Percentiles rank a stretch among this genome's conserved stretches.
phyloP scores from a whole-genome alignment of 1,284 basidiomycete genomes.

The Ustilago xerochloae region DNA sequence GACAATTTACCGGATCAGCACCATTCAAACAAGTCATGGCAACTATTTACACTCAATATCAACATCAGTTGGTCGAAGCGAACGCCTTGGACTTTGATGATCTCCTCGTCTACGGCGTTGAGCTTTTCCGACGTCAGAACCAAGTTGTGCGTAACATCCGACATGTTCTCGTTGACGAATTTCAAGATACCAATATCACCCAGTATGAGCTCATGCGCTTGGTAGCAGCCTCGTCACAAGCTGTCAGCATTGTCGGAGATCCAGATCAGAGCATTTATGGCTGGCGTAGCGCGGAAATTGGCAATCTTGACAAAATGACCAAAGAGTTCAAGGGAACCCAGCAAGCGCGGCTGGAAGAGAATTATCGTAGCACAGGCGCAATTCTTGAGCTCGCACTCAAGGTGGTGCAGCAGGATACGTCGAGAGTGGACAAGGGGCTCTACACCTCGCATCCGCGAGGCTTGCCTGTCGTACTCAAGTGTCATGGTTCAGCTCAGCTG shows the following conservation, averaged over 20 bases:
- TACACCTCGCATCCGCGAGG: slow-evolving; percentile 77
- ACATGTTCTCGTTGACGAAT: slow-evolving; percentile 90
- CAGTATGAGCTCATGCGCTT: slow-evolving; percentile 86
- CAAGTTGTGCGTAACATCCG: slow-evolving; percentile 75
- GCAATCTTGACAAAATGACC: slow-evolving; percentile 61
- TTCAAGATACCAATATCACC: slow-evolving; percentile 87
- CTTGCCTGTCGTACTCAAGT: slow-evolving; percentile 71
- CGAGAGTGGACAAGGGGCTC: slow-evolving; percentile 80
- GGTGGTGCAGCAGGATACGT: slow-evolving; percentile 81
- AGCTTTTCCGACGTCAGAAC: slow-evolving; percentile 75
- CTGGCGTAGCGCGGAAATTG: slow-evolving; percentile 79
- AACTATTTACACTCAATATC: slow-evolving; percentile 78
- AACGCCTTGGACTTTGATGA: slow-evolving; percentile 92
- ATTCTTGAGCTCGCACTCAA: slow-evolving; percentile 82
- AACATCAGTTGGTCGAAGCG: slow-evolving; percentile 74
- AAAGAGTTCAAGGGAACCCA: slow-evolving; percentile 61
- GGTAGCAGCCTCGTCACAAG: slow-evolving; percentile 36
- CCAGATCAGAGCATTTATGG: slow-evolving; percentile 93
- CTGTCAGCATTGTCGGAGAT: slow-evolving; percentile 86
- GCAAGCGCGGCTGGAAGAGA: slow-evolving; percentile 84
- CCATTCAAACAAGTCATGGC: slow-evolving; percentile 41
- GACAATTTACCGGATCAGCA: slow-evolving; percentile 8
- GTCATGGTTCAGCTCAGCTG: slow-evolving; percentile 35
- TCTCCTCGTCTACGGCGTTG: slow-evolving; percentile 76
- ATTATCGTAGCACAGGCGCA: slow-evolving; percentile 84